Base-by-base conservation (phyloP, 2,329 filamentous ascomycete genomes). In the Aspergillus udagawae region DNA sequence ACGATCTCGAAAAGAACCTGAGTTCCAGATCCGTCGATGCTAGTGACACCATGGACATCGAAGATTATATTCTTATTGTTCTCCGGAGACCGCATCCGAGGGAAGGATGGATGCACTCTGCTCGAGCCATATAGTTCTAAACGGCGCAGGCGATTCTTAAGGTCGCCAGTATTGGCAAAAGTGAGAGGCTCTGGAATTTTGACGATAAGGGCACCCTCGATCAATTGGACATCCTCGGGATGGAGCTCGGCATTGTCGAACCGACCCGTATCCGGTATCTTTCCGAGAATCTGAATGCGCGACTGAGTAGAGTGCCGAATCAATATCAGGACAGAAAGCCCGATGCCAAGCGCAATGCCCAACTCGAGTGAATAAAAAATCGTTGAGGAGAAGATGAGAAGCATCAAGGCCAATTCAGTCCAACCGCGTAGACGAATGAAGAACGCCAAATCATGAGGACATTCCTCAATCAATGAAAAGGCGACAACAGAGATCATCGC, bases 101-200 rank as follows among this genome's bases (percentile, higher is more conserved):
- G 94, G 20, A 97, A 80, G 0, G 92, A 92, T 0, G 94, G 94
- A 67, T 97, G 94, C 0, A 90, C 91, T 53, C 83, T 80, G 49
- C 81, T 87, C 0, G 91, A 93, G n/a, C 94, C 94, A 68, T 97
- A 96, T 23, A 92, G 83, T 74, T 97, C 94, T 1, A 99, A 81
- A 6, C 94, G 81, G 5, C 89, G 83, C 10, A 99, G 81, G 3
- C 94, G 84, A 53, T 87, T 88, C 74, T 95, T 96, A 48, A 99
- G 79, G 65, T 94, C 90, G 49, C 92, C 94, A 0, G 94, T 97
- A 72, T 99, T 99, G 69, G 93, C 93, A 72, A 99, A 99, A 0
- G 93, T 97, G 52, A 99, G 79, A 0, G 94, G 94, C 70, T 99
- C 94, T 0, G 94, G 93, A 55, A 99, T 97, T 79, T 97, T 97